phyloP scores from a whole-genome alignment of 768 basidiomycete species.

The Sarcodon aspratus region DNA sequence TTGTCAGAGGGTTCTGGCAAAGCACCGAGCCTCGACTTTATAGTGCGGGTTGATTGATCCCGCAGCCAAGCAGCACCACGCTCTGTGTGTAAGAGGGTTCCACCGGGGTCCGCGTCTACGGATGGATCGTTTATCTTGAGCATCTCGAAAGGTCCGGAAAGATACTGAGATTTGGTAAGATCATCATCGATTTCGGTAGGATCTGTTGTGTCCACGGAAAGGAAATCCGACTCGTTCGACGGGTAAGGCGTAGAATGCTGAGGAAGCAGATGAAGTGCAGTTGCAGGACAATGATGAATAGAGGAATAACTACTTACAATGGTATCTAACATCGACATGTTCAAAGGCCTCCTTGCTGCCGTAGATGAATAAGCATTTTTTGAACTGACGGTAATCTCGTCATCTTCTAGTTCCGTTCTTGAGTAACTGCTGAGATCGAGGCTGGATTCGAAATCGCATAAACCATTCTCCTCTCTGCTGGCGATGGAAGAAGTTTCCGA shows the following conservation, averaged over 20 bases:
- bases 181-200: neutral
- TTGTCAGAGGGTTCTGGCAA: conserved; percentile 46
- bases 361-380: conserved; percentile 32
- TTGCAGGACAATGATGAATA: too few species aligned
- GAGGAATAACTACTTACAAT: too few species aligned
- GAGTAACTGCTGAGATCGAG: conserved; percentile 36
- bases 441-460: conserved; percentile 43
- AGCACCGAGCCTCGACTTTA: conserved; percentile 47
- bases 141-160: conserved; percentile 31
- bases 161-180: neutral
- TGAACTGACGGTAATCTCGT: conserved; percentile 68
- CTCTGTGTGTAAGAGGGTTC: conserved; percentile 39
- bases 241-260: too few species aligned
- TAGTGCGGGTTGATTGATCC: conserved; percentile 65
- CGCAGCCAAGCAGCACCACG: conserved; percentile 74
- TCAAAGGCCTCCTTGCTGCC: neutral
- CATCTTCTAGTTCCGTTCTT: conserved; percentile 47
- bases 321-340: too few species aligned
- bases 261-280: too few species aligned
- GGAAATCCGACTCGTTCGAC: too few species aligned
- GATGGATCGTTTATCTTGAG: conserved; percentile 36
- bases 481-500: conserved; percentile 80
- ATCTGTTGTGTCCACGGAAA: neutral
- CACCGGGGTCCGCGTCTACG: conserved; percentile 25
- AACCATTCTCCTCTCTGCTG: conserved; percentile 64